phyloP scores from a whole-genome alignment of 805 yeast species.

The Zygosaccharomyces gambellarensis region DNA sequence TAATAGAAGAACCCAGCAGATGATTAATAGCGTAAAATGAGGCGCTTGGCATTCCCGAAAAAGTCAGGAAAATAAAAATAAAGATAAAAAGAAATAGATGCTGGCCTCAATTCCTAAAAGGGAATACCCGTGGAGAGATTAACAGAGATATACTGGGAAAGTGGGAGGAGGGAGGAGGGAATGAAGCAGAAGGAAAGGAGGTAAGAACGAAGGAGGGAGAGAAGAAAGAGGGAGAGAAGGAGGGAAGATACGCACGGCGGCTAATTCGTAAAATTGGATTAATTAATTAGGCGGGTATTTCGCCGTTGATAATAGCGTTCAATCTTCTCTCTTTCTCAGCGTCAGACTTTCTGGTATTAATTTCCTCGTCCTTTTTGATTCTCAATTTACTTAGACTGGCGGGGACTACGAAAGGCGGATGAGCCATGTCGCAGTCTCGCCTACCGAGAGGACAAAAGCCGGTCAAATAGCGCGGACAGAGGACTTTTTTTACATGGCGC shows the following conservation, averaged over 20 bases:
- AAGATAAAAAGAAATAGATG: not conserved
- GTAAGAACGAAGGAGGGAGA: not conserved
- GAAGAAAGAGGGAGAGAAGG: not conserved
- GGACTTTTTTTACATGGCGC: slow-evolving; percentile 68
- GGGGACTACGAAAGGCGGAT: slow-evolving; percentile 64
- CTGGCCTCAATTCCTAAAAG: not conserved
- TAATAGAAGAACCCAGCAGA: not conserved
- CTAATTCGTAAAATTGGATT: too few relatives aligned
- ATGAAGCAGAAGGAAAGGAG: not conserved
- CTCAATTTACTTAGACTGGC: slow-evolving; percentile 33
- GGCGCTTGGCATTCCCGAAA: not conserved
- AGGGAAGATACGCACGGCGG: not conserved
- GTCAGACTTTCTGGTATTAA: slow-evolving; percentile 33
- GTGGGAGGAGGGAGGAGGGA: not conserved
- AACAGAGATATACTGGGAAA: not conserved
- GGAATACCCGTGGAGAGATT: not conserved
- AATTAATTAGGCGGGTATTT: slow-evolving; percentile 10
- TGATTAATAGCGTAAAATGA: not conserved
- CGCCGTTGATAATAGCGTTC: slow-evolving; percentile 36
- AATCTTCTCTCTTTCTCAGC: slow-evolving; percentile 34
- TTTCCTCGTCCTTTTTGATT: slow-evolving; percentile 33
- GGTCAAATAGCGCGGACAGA: slow-evolving; percentile 75
- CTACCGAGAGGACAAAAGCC: slow-evolving; percentile 94
- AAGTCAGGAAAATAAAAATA: too few relatives aligned
- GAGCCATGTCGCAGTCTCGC: slow-evolving; percentile 67